A percentile compares a stretch with the other conserved stretches of the same genome.
These are phyloP conservation scores for Cryomyces antarcticus DNA, from an alignment of 495 filamentous ascomycete genomes.

Conservation along the genomic window DNA sequence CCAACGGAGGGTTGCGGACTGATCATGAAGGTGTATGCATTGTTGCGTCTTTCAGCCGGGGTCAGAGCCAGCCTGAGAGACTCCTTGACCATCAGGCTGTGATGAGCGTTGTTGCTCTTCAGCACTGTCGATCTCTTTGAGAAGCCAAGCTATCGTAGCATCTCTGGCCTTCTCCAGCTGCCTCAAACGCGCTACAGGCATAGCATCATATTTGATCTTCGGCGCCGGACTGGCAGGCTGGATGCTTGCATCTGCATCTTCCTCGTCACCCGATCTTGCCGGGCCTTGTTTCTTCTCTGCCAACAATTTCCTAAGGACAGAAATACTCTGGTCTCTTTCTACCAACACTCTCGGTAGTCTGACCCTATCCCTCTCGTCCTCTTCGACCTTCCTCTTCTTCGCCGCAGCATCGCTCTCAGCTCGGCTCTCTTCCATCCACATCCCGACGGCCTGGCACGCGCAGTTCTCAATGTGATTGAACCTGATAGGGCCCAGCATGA, in stretches of 20 bases:
- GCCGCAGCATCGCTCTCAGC: constrained; percentile 6
- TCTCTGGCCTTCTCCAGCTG: constrained; percentile 23
- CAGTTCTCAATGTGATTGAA: constrained; percentile 23
- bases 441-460: constrained; percentile 18
- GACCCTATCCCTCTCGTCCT: constrained; percentile 9
- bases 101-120: constrained; percentile 5
- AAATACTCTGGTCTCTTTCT: constrained; percentile 21
- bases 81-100: no score
- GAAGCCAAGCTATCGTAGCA: constrained; percentile 22
- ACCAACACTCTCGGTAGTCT: constrained; percentile 12
- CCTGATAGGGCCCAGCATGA: constrained; percentile 23
- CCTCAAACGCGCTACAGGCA: constrained; percentile 16
- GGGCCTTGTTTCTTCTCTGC: constrained; percentile 13
- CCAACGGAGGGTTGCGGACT: no score
- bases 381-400: constrained; percentile 15
- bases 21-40: no score
- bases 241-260: neutral
- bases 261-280: neutral
- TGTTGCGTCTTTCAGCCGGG: no score
- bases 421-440: constrained; percentile 6
- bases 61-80: no score
- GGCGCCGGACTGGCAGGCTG: constrained; percentile 5
- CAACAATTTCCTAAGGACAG: constrained; percentile 17
- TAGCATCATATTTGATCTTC: constrained; percentile 13
- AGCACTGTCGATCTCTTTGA: constrained; percentile 23